Evolutionary conservation across 768 basidiomycete species (phyloP).

Genomic region (Lactifluus echinatus): DNA sequence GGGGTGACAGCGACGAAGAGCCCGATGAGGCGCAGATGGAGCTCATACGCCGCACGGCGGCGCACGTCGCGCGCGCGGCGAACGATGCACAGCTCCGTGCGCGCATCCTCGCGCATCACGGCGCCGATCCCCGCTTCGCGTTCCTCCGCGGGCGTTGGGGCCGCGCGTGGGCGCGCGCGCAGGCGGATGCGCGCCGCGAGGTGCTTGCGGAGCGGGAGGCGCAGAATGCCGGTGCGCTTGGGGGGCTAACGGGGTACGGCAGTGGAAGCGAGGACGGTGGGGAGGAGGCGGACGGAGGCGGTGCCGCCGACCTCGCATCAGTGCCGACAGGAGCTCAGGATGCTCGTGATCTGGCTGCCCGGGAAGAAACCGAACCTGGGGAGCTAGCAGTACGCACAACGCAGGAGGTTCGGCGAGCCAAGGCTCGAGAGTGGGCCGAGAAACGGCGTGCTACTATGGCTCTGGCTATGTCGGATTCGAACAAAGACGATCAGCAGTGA

Average conservation of each 20-base stretch:
- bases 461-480: neutral
- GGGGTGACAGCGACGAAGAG: conserved; percentile 71
- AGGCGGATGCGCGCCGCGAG: conserved; percentile 36
- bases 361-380: neutral
- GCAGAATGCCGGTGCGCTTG: conserved; percentile 30
- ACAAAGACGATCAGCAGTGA: neutral
- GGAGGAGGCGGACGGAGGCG: neutral
- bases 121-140: conserved; percentile 66
- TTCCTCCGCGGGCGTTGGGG: conserved; percentile 77
- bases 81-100: conserved; percentile 80
- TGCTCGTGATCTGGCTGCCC: neutral
- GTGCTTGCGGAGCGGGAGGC: conserved; percentile 22
- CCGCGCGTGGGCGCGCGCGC: conserved; percentile 49
- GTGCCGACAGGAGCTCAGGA: neutral
- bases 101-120: conserved; percentile 82
- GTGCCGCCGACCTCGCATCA: neutral
- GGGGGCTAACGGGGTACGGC: conserved; percentile 50
- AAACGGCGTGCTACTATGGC: conserved; percentile 32
- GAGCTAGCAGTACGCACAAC: conserved; percentile 14
- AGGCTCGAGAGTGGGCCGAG: conserved; percentile 51
- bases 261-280: conserved; percentile 17
- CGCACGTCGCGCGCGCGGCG: conserved; percentile 57
- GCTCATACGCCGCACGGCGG: conserved; percentile 69
- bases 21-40: conserved; percentile 50
- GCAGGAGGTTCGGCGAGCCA: conserved; percentile 43